Evolutionary conservation across 2,329 filamentous ascomycete species (phyloP).

Genomic region (Aspergillus chevalieri): DNA sequence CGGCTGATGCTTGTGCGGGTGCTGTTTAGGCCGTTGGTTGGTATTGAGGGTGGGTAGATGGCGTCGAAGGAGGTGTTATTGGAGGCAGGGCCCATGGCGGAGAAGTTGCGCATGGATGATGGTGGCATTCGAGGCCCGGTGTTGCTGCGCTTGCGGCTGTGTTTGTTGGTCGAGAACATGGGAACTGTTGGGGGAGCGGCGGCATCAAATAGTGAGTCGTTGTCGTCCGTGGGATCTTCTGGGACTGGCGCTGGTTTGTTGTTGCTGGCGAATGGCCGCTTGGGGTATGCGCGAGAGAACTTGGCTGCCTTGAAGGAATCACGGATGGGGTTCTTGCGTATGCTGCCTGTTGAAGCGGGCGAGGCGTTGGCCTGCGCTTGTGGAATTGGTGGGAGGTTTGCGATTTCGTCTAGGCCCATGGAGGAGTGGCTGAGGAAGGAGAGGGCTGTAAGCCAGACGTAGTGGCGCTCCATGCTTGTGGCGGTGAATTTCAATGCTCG

Average conservation of each 20-base stretch:
- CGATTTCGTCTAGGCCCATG: slow-evolving; percentile 70
- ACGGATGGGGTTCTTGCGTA: slow-evolving; percentile 60
- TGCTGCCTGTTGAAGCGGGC: slow-evolving; percentile 42
- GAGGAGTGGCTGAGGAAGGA: slow-evolving; percentile 91
- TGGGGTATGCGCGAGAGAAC: slow-evolving; percentile 45
- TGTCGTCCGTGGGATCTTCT: slow-evolving; percentile 23
- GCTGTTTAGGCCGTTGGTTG: slow-evolving; percentile 23
- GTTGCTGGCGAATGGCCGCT: slow-evolving; percentile 32
- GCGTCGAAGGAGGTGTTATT: slow-evolving; percentile 58
- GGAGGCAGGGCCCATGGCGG: slow-evolving; percentile 38
- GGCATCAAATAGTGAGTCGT: slow-evolving; percentile 33
- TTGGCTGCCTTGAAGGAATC: slow-evolving; percentile 90
- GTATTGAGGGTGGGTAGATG: slow-evolving; percentile 34
- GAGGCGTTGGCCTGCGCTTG: slow-evolving; percentile 26
- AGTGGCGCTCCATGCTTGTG: slow-evolving; percentile 74
- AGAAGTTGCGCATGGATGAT: slow-evolving; percentile 70
- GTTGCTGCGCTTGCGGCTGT: slow-evolving; percentile 83
- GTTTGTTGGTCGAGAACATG: slow-evolving; percentile 44
- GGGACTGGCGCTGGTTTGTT: slow-evolving; percentile 26
- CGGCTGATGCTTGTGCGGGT: slow-evolving; percentile 42
- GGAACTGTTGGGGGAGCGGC: slow-evolving; percentile 50
- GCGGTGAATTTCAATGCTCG: slow-evolving; percentile 94
- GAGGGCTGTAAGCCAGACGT: slow-evolving; percentile 87
- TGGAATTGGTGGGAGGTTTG: slow-evolving; percentile 52
- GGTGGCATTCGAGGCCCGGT: slow-evolving; percentile 67